Percentiles rank a stretch among this genome's conserved stretches.
These are phyloP conservation scores for Macrophomina phaseolina DNA, from an alignment of 2,329 filamentous ascomycete genomes.

Conservation along the genomic window DNA sequence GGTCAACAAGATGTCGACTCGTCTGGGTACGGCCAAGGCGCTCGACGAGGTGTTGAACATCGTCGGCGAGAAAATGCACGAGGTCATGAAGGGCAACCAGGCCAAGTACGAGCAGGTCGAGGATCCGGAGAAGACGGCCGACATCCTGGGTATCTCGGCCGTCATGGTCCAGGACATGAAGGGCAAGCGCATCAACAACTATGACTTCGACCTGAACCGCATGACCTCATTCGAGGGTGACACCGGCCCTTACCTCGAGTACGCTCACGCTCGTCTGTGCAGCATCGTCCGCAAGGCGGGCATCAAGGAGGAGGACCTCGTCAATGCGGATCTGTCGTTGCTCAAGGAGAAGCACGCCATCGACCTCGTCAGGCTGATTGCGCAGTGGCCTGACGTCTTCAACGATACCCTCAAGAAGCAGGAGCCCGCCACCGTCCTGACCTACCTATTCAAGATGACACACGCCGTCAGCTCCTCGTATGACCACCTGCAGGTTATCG, in stretches of 20 bases:
- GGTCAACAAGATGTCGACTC: slow-evolving; percentile 69
- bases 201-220: slow-evolving; percentile 77
- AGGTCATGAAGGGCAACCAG: slow-evolving; percentile 91
- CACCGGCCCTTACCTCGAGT: slow-evolving; percentile 84
- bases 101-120: slow-evolving; percentile 90
- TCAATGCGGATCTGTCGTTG: slow-evolving; percentile 68
- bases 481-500: slow-evolving; percentile 81
- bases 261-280: slow-evolving; percentile 75
- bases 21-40: slow-evolving; percentile 60
- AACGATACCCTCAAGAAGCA: slow-evolving; percentile 83
- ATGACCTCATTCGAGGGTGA: slow-evolving; percentile 88
- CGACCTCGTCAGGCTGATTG: slow-evolving; percentile 75
- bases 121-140: slow-evolving; percentile 79
- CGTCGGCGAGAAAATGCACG: slow-evolving; percentile 94
- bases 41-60: slow-evolving; percentile 56
- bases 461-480: slow-evolving; percentile 81
- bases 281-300: slow-evolving; percentile 64
- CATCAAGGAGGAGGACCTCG: slow-evolving; percentile 59
- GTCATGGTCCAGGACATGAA: slow-evolving; percentile 99
- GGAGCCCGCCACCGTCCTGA: slow-evolving; percentile 72
- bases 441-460: slow-evolving; percentile 85
- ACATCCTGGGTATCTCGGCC: slow-evolving; percentile 87
- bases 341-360: slow-evolving; percentile 74
- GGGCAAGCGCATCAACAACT: slow-evolving; percentile 78
- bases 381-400: slow-evolving; percentile 85